These are phyloP conservation scores for Komagataella phaffii DNA, from an alignment of 805 yeast genomes.

Conservation along the genomic window DNA sequence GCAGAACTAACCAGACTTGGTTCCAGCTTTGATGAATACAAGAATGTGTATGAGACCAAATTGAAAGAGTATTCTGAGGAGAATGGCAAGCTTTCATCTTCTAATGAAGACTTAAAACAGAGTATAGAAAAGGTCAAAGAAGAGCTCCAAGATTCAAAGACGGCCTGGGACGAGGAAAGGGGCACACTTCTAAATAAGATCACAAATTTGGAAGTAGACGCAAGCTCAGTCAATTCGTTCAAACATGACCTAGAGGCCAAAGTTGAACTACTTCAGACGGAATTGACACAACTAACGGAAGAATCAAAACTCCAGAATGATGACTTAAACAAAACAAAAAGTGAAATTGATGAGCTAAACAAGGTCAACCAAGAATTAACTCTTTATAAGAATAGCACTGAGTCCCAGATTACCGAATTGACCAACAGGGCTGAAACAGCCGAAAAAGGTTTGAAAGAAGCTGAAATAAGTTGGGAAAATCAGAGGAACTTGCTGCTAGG, in stretches of 20 bases:
- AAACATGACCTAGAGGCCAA: conserved; percentile 6
- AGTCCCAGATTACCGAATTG: neutral
- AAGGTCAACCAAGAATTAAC: neutral
- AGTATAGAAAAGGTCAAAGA: conserved; percentile 8
- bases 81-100: conserved; percentile 1
- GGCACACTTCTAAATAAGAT: conserved; percentile 12
- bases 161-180: conserved; percentile 15
- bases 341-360: neutral
- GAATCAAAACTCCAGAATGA: neutral
- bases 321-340: neutral
- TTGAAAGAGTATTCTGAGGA: conserved; percentile 5
- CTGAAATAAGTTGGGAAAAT: conserved; percentile 30
- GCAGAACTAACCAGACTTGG: conserved; percentile 44
- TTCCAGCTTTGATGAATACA: conserved; percentile 35
- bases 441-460: conserved; percentile 16
- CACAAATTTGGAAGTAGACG: conserved; percentile 12
- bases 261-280: neutral
- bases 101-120: conserved; percentile 8
- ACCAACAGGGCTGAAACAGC: conserved; percentile 8
- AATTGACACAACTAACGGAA: neutral
- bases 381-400: neutral
- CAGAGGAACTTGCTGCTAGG: conserved; percentile 29
- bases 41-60: conserved; percentile 11
- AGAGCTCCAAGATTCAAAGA: conserved; percentile 22
- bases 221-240: neutral